Evolutionary conservation across 192 early-diverging fungal genomes (phyloP).

Genomic region (Thamnidium elegans): DNA sequence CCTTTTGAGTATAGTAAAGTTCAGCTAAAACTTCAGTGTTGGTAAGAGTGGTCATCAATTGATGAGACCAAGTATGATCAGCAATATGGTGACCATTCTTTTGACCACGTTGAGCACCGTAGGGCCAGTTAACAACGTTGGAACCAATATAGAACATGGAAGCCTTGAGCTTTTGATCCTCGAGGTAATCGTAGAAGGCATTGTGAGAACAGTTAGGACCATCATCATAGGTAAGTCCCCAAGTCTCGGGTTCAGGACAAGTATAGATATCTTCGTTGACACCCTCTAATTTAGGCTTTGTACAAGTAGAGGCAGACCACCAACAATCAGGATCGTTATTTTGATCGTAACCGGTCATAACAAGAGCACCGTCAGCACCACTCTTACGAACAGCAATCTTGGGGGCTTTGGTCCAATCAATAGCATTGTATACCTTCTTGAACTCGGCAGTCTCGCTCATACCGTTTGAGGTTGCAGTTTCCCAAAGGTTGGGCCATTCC

Average conservation of each 20-base stretch:
- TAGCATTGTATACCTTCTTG: conserved; percentile 38
- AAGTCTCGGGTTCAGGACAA: conserved; percentile 41
- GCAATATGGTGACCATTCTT: conserved; percentile 58
- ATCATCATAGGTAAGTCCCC: conserved; percentile 55
- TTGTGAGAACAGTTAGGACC: conserved; percentile 52
- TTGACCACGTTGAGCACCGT: conserved; percentile 36
- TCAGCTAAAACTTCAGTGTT: conserved; percentile 54
- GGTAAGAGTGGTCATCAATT: conserved; percentile 44
- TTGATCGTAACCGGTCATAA: conserved; percentile 26
- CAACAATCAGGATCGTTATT: conserved; percentile 35
- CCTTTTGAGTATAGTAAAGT: conserved; percentile 52
- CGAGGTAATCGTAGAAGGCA: conserved; percentile 44
- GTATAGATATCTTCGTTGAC: conserved; percentile 31
- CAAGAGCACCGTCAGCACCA: conserved; percentile 20
- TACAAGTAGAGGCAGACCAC: conserved; percentile 42
- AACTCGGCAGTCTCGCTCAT: conserved; percentile 42
- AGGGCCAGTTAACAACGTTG: conserved; percentile 39
- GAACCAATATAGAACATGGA: conserved; percentile 44
- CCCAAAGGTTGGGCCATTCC: conserved; percentile 34
- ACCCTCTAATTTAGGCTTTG: conserved; percentile 20
- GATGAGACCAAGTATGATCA: conserved; percentile 65
- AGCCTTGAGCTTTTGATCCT: conserved; percentile 40
- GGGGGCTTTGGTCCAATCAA: conserved; percentile 41
- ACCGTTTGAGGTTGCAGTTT: conserved; percentile 34
- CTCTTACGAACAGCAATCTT: conserved; percentile 30